phyloP scores from a whole-genome alignment of 2,329 filamentous ascomycete genomes.

The Rutstroemia sp. region DNA sequence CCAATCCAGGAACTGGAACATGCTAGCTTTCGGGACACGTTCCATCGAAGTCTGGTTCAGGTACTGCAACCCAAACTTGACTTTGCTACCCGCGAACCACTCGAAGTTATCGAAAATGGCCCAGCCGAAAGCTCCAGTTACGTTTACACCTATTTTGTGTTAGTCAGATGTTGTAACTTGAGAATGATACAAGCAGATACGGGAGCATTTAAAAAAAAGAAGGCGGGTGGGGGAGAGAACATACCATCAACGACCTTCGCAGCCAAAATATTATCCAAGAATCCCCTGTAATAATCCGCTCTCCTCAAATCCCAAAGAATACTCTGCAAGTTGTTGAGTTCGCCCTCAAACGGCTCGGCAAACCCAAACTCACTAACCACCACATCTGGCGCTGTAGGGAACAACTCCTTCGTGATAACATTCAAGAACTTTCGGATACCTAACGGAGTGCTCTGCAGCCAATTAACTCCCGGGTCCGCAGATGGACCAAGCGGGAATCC shows the following conservation, averaged over 20 bases:
- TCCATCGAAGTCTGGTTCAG: slow-evolving; percentile 32
- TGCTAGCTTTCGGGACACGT: slow-evolving; percentile 24
- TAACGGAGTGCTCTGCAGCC: slow-evolving; percentile 35
- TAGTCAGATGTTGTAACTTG: neutral
- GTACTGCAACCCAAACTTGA: slow-evolving; percentile 24
- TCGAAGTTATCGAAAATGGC: slow-evolving; percentile 59
- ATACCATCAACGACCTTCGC: slow-evolving; percentile 59
- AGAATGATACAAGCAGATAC: too few species aligned
- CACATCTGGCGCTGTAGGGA: slow-evolving; percentile 33
- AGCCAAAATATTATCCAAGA: slow-evolving; percentile 59
- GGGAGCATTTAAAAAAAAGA: neutral
- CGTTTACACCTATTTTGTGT: slow-evolving; percentile 51
- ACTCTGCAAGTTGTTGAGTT: slow-evolving; percentile 12
- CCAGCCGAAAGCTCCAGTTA: slow-evolving; percentile 81
- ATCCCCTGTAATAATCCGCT: slow-evolving; percentile 67
- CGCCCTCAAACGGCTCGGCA: slow-evolving; percentile 25
- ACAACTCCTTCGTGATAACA: slow-evolving; percentile 32
- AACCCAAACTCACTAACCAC: slow-evolving; percentile 26
- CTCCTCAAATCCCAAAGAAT: slow-evolving; percentile 76
- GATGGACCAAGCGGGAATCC: slow-evolving; percentile 39
- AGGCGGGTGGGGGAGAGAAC: neutral
- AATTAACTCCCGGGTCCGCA: slow-evolving; percentile 34
- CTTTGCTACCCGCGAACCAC: slow-evolving; percentile 34
- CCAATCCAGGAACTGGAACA: slow-evolving; percentile 26
- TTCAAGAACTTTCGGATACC: slow-evolving; percentile 36